phyloP scores from a whole-genome alignment of 306 rosid species.

The Fagus sylvatica region DNA sequence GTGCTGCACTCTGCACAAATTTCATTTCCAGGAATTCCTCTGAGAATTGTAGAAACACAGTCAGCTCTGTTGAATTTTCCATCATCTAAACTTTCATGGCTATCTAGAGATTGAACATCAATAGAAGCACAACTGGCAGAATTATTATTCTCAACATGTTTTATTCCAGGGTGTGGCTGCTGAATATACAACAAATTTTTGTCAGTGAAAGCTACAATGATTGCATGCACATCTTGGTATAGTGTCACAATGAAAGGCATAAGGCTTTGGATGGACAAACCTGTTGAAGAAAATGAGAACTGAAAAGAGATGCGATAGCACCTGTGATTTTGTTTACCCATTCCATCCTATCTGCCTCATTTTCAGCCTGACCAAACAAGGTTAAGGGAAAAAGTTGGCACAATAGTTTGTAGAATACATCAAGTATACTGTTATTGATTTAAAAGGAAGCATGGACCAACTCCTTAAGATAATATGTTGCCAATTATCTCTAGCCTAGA shows the following conservation, averaged over 20 bases:
- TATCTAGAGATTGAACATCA: conserved; percentile 44
- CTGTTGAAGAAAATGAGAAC: conserved; percentile 86
- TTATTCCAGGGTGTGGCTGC: conserved; percentile 59
- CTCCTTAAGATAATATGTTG: background rate
- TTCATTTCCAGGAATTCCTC: conserved; percentile 89
- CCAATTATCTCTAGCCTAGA: background rate
- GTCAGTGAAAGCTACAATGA: conserved; percentile 19
- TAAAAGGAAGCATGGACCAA: background rate
- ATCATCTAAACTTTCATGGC: conserved; percentile 39
- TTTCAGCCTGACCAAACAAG: conserved; percentile 78
- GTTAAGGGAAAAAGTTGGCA: conserved; percentile 17
- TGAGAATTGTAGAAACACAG: conserved; percentile 65
- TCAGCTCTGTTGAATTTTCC: conserved; percentile 44
- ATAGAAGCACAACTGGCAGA: conserved; percentile 36
- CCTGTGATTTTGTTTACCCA: conserved; percentile 83
- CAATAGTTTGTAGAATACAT: background rate
- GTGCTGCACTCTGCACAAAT: conserved; percentile 87
- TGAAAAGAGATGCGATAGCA: conserved; percentile 76
- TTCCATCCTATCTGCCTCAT: conserved; percentile 95
- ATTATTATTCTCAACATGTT: conserved; percentile 34
- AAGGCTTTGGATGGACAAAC: conserved; percentile 37
- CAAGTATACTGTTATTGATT: background rate
- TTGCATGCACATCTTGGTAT: conserved; percentile 24
- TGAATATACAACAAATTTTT: conserved; percentile 28
- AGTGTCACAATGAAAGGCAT: background rate